These are phyloP conservation scores for Aspergillus bombycis DNA, from an alignment of 2,329 filamentous ascomycete genomes.

Conservation along the genomic window DNA sequence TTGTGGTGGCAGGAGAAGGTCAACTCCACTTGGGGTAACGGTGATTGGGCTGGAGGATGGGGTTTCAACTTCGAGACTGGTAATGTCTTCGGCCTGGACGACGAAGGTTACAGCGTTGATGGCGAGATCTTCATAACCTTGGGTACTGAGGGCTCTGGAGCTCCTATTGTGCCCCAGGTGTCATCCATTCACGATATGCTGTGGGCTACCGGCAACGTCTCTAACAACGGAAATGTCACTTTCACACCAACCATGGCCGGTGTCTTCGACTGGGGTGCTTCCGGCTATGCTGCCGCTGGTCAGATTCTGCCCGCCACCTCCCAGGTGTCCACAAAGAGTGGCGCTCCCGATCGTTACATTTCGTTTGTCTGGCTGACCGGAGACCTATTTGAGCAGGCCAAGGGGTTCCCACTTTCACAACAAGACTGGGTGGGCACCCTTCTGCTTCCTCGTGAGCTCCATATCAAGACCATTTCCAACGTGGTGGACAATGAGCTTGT, in stretches of 20 bases:
- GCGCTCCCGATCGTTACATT: slow-evolving; percentile 23
- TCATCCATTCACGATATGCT: slow-evolving; percentile 25
- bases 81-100: slow-evolving; percentile 19
- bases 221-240: slow-evolving; percentile 7
- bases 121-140: slow-evolving; percentile 22
- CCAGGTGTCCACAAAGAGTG: slow-evolving; percentile 17
- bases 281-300: slow-evolving; percentile 22
- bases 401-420: slow-evolving; percentile 19
- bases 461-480: slow-evolving; percentile 14
- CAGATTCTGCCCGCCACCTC: slow-evolving; percentile 21
- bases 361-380: slow-evolving; percentile 23
- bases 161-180: slow-evolving; percentile 15
- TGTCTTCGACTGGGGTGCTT: slow-evolving; percentile 24
- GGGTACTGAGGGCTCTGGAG: slow-evolving; percentile 20
- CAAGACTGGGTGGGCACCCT: slow-evolving; percentile 22
- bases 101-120: slow-evolving; percentile 19
- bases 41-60: slow-evolving; percentile 24
- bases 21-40: slow-evolving; percentile 24
- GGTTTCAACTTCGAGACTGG: slow-evolving; percentile 26
- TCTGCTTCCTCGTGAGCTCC: slow-evolving; percentile 23
- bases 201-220: slow-evolving; percentile 19
- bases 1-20: slow-evolving; percentile 24
- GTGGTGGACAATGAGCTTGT: slow-evolving; percentile 21
- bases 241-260: slow-evolving; percentile 25
- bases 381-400: slow-evolving; percentile 17